Conservation (phyloP, 31 red algal species). For the Asparagopsis taxiformis region DNA sequence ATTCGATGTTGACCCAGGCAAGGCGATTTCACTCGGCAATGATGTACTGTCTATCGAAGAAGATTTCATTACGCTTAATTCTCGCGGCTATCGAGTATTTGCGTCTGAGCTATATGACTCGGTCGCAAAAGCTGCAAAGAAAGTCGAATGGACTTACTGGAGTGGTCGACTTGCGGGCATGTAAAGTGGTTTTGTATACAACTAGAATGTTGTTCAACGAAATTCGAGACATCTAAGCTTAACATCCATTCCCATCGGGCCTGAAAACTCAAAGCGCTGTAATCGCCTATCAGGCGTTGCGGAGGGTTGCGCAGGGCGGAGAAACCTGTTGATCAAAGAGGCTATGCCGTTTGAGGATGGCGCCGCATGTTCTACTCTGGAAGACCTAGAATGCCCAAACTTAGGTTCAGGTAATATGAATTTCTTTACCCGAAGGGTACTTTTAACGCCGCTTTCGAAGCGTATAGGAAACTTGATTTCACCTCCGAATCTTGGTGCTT, state of each 20-base stretch:
- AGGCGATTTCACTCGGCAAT: conserved; percentile 24
- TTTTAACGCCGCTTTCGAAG: conserved; percentile 43
- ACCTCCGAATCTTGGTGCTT: conserved; percentile 22
- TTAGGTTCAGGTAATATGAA: background rate
- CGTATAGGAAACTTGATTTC: conserved; percentile 39
- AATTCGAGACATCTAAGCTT: conserved; percentile 1
- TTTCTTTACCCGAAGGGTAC: conserved; percentile 25
- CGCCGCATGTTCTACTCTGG: background rate
- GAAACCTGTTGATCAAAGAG: background rate
- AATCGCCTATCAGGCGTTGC: background rate
- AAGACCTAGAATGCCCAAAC: background rate
- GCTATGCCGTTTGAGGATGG: background rate
- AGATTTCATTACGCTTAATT: conserved; percentile 32
- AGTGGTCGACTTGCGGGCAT: too few species aligned
- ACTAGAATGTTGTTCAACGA: background rate
- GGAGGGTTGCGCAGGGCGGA: too few species aligned
- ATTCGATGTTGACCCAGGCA: conserved; percentile 19
- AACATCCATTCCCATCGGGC: background rate
- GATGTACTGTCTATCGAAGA: conserved; percentile 30
- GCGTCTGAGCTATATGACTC: conserved; percentile 41
- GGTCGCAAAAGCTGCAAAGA: conserved; percentile 38
- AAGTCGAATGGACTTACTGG: conserved; percentile 65
- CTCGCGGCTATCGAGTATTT: conserved; percentile 33
- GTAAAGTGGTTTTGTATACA: too few species aligned
- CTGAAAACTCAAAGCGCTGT: background rate